A percentile compares a stretch with the other conserved stretches of the same genome.
phyloP scores from a whole-genome alignment of 805 yeast species.

The Nakazawaea pomicola region DNA sequence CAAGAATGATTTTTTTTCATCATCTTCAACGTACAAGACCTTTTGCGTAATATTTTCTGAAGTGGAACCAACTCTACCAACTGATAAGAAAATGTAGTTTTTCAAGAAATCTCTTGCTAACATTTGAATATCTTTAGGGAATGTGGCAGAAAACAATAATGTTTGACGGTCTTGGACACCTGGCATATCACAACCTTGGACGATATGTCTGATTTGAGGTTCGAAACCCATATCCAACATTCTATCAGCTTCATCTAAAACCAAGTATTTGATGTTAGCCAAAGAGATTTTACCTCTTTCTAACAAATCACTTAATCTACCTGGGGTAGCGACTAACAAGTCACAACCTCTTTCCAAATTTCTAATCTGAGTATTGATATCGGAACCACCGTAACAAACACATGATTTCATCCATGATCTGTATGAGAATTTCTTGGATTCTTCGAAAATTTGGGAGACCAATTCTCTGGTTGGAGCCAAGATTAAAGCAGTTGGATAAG shows the following conservation, averaged over 20 bases:
- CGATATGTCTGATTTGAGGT: constrained; percentile 98
- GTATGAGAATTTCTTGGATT: constrained; percentile 91
- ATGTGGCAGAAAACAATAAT: constrained; percentile 97
- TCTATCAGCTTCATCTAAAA: constrained; percentile 98
- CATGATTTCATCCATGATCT: constrained; percentile 98
- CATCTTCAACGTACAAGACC: constrained; percentile 85
- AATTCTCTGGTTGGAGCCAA: constrained; percentile 99
- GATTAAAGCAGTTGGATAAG: constrained; percentile 89
- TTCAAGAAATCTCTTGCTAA: constrained; percentile 96
- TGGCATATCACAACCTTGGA: constrained; percentile 98
- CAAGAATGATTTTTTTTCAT: constrained; percentile 86
- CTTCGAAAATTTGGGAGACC: constrained; percentile 94
- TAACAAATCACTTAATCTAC: constrained; percentile 92
- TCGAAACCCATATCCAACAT: constrained; percentile 99
- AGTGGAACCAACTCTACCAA: constrained; percentile 99
- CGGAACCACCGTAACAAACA: constrained; percentile 99
- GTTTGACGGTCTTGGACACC: constrained; percentile 88
- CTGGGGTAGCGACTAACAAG: constrained; percentile 96
- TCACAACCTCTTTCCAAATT: constrained; percentile 93
- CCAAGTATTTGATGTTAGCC: constrained; percentile 85
- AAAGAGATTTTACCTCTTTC: constrained; percentile 94
- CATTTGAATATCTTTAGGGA: constrained; percentile 96
- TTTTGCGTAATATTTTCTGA: constrained; percentile 97
- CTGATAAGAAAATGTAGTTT: constrained; percentile 92
- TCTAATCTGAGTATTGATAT: constrained; percentile 80